These are phyloP conservation scores for Spathaspora girioi DNA, from an alignment of 805 yeast genomes.

Conservation along the genomic window DNA sequence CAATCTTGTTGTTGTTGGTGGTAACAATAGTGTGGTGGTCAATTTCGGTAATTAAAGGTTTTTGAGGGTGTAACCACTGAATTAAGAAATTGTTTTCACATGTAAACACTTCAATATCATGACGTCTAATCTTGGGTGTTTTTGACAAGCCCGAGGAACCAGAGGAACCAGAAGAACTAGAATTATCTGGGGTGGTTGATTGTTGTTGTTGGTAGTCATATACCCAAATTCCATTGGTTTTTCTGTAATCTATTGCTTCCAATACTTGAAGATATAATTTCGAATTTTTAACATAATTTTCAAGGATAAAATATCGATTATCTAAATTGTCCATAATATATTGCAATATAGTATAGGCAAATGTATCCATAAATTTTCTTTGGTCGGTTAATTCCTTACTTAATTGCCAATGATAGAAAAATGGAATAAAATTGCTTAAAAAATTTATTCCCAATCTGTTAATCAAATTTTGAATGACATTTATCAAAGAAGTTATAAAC, in stretches of 20 bases:
- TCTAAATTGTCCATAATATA: constrained; percentile 24
- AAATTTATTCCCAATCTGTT: constrained; percentile 45
- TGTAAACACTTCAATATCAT: constrained; percentile 20
- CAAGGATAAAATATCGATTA: constrained; percentile 21
- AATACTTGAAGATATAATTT: constrained; percentile 15
- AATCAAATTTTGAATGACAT: constrained; percentile 20
- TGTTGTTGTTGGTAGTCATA: no score
- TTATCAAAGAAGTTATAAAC: constrained; percentile 9
- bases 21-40: constrained; percentile 1
- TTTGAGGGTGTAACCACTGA: constrained; percentile 30
- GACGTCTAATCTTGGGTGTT: neutral
- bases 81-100: constrained; percentile 21
- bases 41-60: constrained; percentile 14
- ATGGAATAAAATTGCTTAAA: constrained; percentile 42
- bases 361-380: constrained; percentile 25
- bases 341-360: constrained; percentile 28
- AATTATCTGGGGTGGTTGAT: no score
- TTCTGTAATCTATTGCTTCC: constrained; percentile 24
- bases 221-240: constrained; percentile 24
- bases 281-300: constrained; percentile 18
- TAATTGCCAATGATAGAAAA: constrained; percentile 43
- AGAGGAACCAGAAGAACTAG: no score
- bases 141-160: no score
- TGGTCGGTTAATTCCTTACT: constrained; percentile 7
- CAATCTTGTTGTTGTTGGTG: constrained; percentile 5